Evolutionary conservation across 805 yeast genomes (phyloP).

Genomic region (Helenozyma baotianmanensis): DNA sequence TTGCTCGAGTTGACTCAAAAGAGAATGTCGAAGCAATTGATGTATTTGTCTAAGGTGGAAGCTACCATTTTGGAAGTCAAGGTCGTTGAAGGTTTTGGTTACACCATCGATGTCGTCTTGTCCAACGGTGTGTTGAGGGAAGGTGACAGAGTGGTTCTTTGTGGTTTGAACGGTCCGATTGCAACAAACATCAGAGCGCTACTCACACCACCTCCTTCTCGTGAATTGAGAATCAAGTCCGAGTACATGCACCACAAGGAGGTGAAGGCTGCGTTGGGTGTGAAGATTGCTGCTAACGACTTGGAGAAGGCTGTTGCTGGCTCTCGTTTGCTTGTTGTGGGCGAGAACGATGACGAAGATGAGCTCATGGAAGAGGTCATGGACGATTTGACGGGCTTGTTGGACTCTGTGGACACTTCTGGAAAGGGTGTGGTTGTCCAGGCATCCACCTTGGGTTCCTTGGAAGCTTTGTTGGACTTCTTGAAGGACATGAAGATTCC

Average conservation of each 20-base stretch:
- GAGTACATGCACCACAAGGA: slow-evolving; percentile 95
- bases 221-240: slow-evolving; percentile 95
- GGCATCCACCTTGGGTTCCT: slow-evolving; percentile 96
- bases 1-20: slow-evolving; percentile 92
- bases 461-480: slow-evolving; percentile 96
- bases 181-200: slow-evolving; percentile 94
- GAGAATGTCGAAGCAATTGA: slow-evolving; percentile 98
- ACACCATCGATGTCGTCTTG: slow-evolving; percentile 94
- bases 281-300: slow-evolving; percentile 96
- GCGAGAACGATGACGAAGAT: slow-evolving; percentile 97
- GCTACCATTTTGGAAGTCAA: slow-evolving; percentile 97
- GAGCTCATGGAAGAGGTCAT: slow-evolving; percentile 96
- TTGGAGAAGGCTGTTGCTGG: slow-evolving; percentile 99
- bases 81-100: slow-evolving; percentile 97
- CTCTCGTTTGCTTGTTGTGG: slow-evolving; percentile 89
- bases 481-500: slow-evolving; percentile 98
- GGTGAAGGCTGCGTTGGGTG: slow-evolving; percentile 98
- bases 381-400: slow-evolving; percentile 94
- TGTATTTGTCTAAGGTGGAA: slow-evolving; percentile 89
- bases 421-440: slow-evolving; percentile 98
- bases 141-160: slow-evolving; percentile 91
- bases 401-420: slow-evolving; percentile 89
- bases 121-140: slow-evolving; percentile 95
- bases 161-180: slow-evolving; percentile 98
- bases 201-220: slow-evolving; percentile 94